Base-by-base conservation (phyloP, 1,139 yeast genomes). In the Suhomyces ambrosiae region DNA sequence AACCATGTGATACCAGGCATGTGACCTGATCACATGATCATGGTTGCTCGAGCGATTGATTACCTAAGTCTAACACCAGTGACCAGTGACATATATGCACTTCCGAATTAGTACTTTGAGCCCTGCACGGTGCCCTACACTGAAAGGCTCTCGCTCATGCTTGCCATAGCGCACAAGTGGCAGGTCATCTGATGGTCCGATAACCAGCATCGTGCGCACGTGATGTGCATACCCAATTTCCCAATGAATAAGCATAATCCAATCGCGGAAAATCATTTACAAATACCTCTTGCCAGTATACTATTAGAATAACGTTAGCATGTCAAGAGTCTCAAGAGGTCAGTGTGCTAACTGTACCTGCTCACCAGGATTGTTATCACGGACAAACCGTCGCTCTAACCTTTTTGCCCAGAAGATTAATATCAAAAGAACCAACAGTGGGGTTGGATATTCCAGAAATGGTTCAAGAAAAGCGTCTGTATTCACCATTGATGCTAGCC, bases 321-420 rank as follows among this genome's bases (percentile, higher is more conserved):
- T 48, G 52, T 37, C 47, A 5, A 38, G 49, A 63, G 67, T 68
- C 7, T 51, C 64, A 9, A 63, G 77, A 54, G 72, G 67, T 26
- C 73, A 68, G 53, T 85, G 94, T 58, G 71, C 77, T 35, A 80
- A 85, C 61, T 85, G 95, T 63, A 83, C 88, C 2, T 86, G 94
- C 57, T 82, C 90, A 0, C 92, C 92, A 7, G 95, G 95, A 6
- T 65, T 84, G 35, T 61, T 85, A 36, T 80, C 88, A 13, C 72
- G 94, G 52, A 78, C 76, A 41, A 78, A 73, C 51, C 69, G 80
- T 53, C 65, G 83, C 43, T 67, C 81, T 10, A 66, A 79, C 0
- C 52, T 70, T 35, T 70, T 80, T 41, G 73, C 79, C 37, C 70
- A 70, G 60, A 68, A 76, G 63, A 68, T 68, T 55, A 58, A 67